Base-by-base conservation (phyloP, 345 rosid genomes). In the Aquilaria malaccensis region DNA sequence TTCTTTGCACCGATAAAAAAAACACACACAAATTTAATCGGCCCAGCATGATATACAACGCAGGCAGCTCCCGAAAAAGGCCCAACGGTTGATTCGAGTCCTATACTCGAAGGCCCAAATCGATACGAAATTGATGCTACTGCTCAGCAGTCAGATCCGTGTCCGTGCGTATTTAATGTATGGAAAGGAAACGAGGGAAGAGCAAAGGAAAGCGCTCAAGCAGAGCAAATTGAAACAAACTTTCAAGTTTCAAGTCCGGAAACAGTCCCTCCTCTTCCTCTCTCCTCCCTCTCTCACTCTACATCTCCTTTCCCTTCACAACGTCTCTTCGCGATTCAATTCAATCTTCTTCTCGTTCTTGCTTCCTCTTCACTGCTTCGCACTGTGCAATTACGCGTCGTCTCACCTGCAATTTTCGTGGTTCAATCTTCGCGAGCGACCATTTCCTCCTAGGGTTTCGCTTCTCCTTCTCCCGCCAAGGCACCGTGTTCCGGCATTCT, bases 391-490 rank as follows among this genome's bases (percentile, higher is more conserved):
- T 37, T 37, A 37, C 5, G 43, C 43, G 43, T 37, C 43, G 55
- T 10, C 30, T 66, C 51, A 5, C 33, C 62, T 29, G 41, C n/a
- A 58, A 43, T 62, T 50, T 49, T 56, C 31, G 45, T n/a, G 30
- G 31, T 45, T 4, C 31, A 51, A 31, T 48, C 33, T 13, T 62
- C 55, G 37, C 33, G 33, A 30, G 32, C 45, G 50, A 31, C 56
- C 52, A 33, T 15, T 58, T 57, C 62, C 49, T 11, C 33, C 60
- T 66, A 66, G 69, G 69, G 69, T 65, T 65, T 58, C 2, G 30
- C 14, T 45, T 45, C 22, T 55, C 22, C 52, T 56, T 49, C 41
- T 49, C 29, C 68, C 12, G 33, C 50, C 2, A 52, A 53, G 29
- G 31, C 50, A 31, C 13, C 32, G 31, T 52, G 56, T 33, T 56